A percentile compares a stretch with the other conserved stretches of the same genome.
phyloP scores from a whole-genome alignment of 352 stramenopile species.

The Pythium monospermum region DNA sequence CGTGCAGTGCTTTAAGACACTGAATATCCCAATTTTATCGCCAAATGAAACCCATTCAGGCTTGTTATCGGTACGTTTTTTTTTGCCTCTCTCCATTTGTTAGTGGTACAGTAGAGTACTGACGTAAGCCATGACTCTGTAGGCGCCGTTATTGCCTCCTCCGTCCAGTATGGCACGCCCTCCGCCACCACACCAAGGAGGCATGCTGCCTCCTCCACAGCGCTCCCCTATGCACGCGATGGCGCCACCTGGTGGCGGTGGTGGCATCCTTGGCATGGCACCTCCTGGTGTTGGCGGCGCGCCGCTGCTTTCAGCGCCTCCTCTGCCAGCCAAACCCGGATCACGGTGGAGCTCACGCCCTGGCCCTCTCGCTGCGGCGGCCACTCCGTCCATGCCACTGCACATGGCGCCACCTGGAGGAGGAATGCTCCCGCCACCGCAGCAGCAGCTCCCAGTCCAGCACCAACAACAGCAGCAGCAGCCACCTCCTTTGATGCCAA shows the following conservation, averaged over 20 bases:
- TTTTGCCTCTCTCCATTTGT: background rate
- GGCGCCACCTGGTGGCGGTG: slow-evolving; percentile 17
- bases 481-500: slow-evolving; percentile 20
- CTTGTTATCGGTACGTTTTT: slow-evolving; percentile 29
- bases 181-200: slow-evolving; percentile 16
- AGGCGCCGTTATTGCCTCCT: slow-evolving; percentile 8
- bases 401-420: background rate
- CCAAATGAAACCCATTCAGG: slow-evolving; percentile 49
- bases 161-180: slow-evolving; percentile 14
- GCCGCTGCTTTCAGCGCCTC: slow-evolving; percentile 13
- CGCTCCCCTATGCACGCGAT: slow-evolving; percentile 22
- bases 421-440: slow-evolving; percentile 2
- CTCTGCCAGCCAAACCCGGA: slow-evolving; percentile 33
- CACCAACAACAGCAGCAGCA: too few species aligned
- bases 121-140: too few species aligned
- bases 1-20: slow-evolving; percentile 79
- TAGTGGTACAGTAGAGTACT: too few species aligned
- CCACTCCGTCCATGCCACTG: background rate
- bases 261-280: slow-evolving; percentile 45
- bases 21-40: slow-evolving; percentile 75
- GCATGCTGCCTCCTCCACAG: slow-evolving; percentile 32
- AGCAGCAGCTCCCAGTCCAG: too few species aligned
- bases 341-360: slow-evolving; percentile 67
- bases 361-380: slow-evolving; percentile 22
- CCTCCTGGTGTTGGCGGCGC: slow-evolving; percentile 25